phyloP scores from a whole-genome alignment of 306 rosid species.

The Cicer judaicum region DNA sequence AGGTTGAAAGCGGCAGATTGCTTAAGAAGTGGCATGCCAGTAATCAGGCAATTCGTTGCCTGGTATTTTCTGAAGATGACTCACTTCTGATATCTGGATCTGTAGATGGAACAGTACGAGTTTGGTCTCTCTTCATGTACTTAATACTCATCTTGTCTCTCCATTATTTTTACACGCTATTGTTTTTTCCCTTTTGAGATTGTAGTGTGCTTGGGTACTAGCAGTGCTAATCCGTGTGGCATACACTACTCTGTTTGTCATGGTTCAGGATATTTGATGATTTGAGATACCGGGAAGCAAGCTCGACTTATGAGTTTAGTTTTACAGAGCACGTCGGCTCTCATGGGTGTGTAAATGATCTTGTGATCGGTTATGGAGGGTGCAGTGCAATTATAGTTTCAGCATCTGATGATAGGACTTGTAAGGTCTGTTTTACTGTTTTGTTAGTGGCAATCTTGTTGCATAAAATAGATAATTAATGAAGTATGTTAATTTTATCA shows the following conservation, averaged over 20 bases:
- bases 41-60: slow-evolving; percentile 73
- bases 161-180: not conserved
- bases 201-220: not conserved
- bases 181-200: slow-evolving; percentile 3
- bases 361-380: slow-evolving; percentile 74
- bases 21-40: slow-evolving; percentile 87
- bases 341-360: slow-evolving; percentile 58
- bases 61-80: slow-evolving; percentile 75
- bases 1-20: slow-evolving; percentile 75
- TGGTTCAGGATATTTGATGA: slow-evolving; percentile 75
- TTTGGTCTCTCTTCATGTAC: slow-evolving; percentile 79
- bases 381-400: slow-evolving; percentile 81
- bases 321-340: slow-evolving; percentile 60
- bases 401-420: slow-evolving; percentile 78
- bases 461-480: slow-evolving; percentile 15
- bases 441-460: slow-evolving; percentile 4
- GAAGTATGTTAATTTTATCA: not conserved
- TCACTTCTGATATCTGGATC: slow-evolving; percentile 74
- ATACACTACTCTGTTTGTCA: not conserved
- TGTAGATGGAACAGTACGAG: slow-evolving; percentile 72
- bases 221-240: not conserved
- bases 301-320: slow-evolving; percentile 55
- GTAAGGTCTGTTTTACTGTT: slow-evolving; percentile 62
- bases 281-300: slow-evolving; percentile 46
- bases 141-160: slow-evolving; percentile 19